Percentiles rank a stretch among this genome's conserved stretches.
These are phyloP conservation scores for Curvularia verruculosa DNA, from an alignment of 2,329 filamentous ascomycete genomes.

Conservation along the genomic window DNA sequence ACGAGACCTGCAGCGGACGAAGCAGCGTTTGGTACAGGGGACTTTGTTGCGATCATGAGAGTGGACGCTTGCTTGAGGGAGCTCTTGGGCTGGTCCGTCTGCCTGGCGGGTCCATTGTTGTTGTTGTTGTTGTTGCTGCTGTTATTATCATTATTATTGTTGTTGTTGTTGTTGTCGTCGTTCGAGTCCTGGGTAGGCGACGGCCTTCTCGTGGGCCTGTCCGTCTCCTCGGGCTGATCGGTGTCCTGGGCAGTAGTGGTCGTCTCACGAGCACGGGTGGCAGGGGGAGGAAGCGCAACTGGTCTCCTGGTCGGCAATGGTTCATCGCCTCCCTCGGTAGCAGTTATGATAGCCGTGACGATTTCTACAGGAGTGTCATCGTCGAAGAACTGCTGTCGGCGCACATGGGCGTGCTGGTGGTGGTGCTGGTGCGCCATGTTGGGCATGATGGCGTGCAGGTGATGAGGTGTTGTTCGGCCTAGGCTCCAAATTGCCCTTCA, in stretches of 20 bases:
- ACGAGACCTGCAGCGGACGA: constrained; percentile 25
- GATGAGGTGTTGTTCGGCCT: neutral
- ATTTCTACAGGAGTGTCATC: constrained; percentile 18
- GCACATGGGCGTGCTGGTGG: constrained; percentile 38
- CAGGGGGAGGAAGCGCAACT: constrained; percentile 28
- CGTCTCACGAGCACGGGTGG: constrained; percentile 23
- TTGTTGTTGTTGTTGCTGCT: neutral
- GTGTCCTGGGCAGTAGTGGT: constrained; percentile 21
- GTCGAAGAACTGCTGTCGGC: constrained; percentile 36
- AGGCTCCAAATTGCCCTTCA: constrained; percentile 1
- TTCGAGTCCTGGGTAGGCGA: constrained; percentile 23
- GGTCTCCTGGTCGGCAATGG: constrained; percentile 45
- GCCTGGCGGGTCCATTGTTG: constrained; percentile 7
- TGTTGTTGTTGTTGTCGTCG: neutral
- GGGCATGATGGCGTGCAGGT: constrained; percentile 15
- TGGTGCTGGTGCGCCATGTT: constrained; percentile 36
- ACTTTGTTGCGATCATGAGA: constrained; percentile 38
- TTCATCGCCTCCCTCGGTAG: constrained; percentile 60
- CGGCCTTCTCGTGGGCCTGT: constrained; percentile 25
- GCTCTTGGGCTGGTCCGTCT: constrained; percentile 19
- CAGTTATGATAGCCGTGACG: constrained; percentile 50
- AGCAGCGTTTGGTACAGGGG: constrained; percentile 24
- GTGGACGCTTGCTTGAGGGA: constrained; percentile 30
- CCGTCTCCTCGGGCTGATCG: constrained; percentile 21
- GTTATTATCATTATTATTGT: too few relatives aligned